Evolutionary conservation across 352 stramenopile genomes (phyloP), one percentile per base, ranked within the genome.

Genomic region (Phytopythium montanum): DNA sequence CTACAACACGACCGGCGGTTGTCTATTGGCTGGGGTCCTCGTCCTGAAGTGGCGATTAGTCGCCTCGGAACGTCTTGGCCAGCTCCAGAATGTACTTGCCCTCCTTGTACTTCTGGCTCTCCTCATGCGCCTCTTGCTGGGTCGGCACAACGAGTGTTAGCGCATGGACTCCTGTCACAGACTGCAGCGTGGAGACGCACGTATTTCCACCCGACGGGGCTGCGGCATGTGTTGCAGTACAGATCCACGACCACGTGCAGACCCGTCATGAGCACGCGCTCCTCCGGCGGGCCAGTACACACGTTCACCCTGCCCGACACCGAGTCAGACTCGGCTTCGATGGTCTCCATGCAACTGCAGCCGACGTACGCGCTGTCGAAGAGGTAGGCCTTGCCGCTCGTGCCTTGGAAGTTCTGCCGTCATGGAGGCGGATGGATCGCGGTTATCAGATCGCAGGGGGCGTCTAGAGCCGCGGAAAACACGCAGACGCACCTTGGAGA

Each of bases 71-170:
- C 46, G 81, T 91, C 72, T 97, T 92, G 64, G 96, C 95, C 63
- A 98, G 93, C 71, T 99, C 94, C 60, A 99, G 88, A 69, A 99
- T 98, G 74, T 94, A 98, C 64, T 98, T 98, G 60, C 94, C 94
- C 73, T 98, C 93, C 70, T 98, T 98, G 80, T 98, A 98, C 69
- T 97, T 97, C 72, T 98, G 88, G 65, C 73, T 92, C 42, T 81
- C 71, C 55, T 98, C 91, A 60, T 98, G 94, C 38, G 94, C 94
- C 65, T 94, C 94, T 64, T 92, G 83, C 81, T 93, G 64, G 8
- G 9, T 0, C 21, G 12, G 10, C 59, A 25, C 14, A 21, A 7
- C 2, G 19, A 21, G 19, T 5, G 7, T 28, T 23, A 41, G 29
- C 13, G 6, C 3, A 3, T 21, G 23, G 36, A 5, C 9, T 21